Base-by-base conservation (phyloP, 352 stramenopile species). In the Pythium apleroticum region DNA sequence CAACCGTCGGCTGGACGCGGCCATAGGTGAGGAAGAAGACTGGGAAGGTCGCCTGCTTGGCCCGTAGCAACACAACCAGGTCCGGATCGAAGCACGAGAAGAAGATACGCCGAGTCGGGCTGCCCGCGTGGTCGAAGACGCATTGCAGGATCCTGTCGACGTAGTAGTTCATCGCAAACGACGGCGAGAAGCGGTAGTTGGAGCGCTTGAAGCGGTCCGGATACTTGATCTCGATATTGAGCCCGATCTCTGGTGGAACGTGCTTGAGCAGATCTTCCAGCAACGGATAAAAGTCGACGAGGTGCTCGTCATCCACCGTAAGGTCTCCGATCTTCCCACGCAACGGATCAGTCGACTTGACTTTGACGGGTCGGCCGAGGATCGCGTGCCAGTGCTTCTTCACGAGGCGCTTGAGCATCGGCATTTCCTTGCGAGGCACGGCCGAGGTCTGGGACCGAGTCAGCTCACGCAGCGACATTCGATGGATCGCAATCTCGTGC, bases 211-310 rank as follows among this genome's bases (percentile, higher is more conserved):
- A 69, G 24, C 67, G 65, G 66, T 91, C 78, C 0, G 86, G 86
- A 62, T 92, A 94, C 76, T 94, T 94, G 69, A 94, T 81, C 65
- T 94, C 86, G 57, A 94, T 78, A 60, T 94, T 93, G 45, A 94
- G 69, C 10, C 77, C 84, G 11, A 91, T 77, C 63, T 90, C 74
- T 0, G 73, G 77, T n/a, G 86, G 86, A 9, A 93, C 84, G 46
- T 94, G 75, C 57, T 79, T 80, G 46, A 94, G 73, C 31, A 91
- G 57, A 48, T 86, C 75, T 66, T 86, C 72, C 9, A 94, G 61
- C n/a, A 68, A 74, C 30, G 85, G 85, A 52, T 89, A 91, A 60
- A 89, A 83, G 7, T 89, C 80, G 3, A 89, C 78, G 14, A 94
- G 69, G 58, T 91, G 81, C 8, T 77, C 69, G 24, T 90, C 75